Percentiles rank a stretch among this genome's conserved stretches.
phyloP scores from a whole-genome alignment of 441 rosid genomes.

The Mallotus repandus region DNA sequence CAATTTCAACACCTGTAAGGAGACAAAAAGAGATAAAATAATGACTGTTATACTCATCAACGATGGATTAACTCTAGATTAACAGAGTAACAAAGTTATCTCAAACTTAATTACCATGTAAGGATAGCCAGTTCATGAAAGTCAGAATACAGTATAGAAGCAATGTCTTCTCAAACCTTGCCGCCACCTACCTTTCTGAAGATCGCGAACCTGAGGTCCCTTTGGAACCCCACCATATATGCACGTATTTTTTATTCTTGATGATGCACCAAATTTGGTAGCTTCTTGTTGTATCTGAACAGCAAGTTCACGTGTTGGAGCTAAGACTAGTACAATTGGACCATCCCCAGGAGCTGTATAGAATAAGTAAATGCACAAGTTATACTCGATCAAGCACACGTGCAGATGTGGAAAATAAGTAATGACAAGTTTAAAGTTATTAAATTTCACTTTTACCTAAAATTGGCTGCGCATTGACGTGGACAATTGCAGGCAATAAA shows the following conservation, averaged over 20 bases:
- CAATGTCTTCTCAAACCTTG: conserved; percentile 38
- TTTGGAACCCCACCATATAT: conserved; percentile 98
- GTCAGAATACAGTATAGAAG: conserved; percentile 32
- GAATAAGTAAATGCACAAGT: conserved; percentile 17
- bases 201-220: conserved; percentile 99
- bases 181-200: conserved; percentile 82
- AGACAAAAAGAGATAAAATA: background rate
- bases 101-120: conserved; percentile 31
- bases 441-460: conserved; percentile 44
- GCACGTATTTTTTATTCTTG: conserved; percentile 85
- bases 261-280: conserved; percentile 90
- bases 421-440: background rate
- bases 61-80: conserved; percentile 6
- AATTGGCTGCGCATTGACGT: conserved; percentile 94
- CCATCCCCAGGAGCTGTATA: conserved; percentile 91
- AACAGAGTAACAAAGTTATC: conserved; percentile 20
- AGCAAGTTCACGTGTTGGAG: conserved; percentile 98
- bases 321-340: conserved; percentile 91
- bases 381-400: conserved; percentile 2
- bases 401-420: background rate
- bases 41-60: background rate
- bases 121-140: conserved; percentile 37
- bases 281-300: conserved; percentile 98
- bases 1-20: conserved; percentile 80
- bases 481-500: conserved; percentile 90